Evolutionary conservation across 768 basidiomycete genomes (phyloP).

Genomic region (Phanerochaete sordida): DNA sequence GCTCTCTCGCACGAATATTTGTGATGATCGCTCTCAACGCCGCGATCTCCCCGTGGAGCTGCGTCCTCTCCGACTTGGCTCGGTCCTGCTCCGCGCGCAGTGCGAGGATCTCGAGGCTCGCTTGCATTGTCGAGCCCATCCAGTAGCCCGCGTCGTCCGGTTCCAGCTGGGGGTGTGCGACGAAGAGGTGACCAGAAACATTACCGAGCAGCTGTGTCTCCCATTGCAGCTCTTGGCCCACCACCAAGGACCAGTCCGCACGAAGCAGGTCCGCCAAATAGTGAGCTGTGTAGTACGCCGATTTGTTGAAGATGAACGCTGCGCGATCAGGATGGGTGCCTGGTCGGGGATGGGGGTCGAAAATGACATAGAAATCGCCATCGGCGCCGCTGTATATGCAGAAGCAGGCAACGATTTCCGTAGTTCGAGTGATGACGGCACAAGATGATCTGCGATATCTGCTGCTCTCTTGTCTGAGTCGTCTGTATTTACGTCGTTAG

Average conservation of each 20-base stretch:
- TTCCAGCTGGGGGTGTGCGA: constrained; percentile 24
- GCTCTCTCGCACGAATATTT: too few species aligned
- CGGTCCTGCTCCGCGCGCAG: too few species aligned
- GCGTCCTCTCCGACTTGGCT: constrained; percentile 38
- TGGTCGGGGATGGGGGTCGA: constrained; percentile 65
- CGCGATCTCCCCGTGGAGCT: constrained; percentile 23
- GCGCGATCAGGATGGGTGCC: constrained; percentile 53
- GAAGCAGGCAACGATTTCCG: constrained; percentile 62
- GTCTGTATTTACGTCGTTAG: too few species aligned
- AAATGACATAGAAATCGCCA: constrained; percentile 48
- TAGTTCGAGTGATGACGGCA: constrained; percentile 63
- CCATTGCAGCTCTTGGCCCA: constrained; percentile 49
- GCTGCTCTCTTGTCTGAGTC: neutral
- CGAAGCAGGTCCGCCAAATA: constrained; percentile 46
- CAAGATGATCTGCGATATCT: constrained; percentile 28
- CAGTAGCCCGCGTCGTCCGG: constrained; percentile 16
- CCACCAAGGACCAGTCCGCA: constrained; percentile 41
- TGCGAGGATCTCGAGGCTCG: constrained; percentile 45
- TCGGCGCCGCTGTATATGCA: constrained; percentile 22
- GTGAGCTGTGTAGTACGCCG: constrained; percentile 36
- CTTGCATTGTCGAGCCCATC: constrained; percentile 40
- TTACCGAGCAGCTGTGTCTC: constrained; percentile 59
- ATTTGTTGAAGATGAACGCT: constrained; percentile 51
- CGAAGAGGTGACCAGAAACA: constrained; percentile 56
- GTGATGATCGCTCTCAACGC: neutral